Evolutionary conservation across 345 rosid genomes (phyloP).

Genomic region (Pistacia integerrima): DNA sequence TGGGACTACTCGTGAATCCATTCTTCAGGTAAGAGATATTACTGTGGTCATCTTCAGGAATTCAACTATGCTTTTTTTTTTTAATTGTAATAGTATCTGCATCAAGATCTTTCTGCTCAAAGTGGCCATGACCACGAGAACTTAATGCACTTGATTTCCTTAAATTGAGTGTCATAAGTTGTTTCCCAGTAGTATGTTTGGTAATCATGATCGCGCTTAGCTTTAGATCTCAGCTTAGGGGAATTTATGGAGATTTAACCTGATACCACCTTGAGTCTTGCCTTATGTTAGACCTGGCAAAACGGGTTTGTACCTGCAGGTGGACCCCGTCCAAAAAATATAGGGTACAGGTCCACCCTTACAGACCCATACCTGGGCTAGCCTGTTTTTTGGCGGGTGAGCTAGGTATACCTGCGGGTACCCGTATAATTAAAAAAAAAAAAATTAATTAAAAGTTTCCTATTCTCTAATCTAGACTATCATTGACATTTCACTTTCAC

Average conservation of each 20-base stretch:
- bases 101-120: not conserved
- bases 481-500: no score
- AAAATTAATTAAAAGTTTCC: no score
- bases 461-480: no score
- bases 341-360: no score
- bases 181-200: not conserved
- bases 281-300: not conserved
- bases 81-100: not conserved
- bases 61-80: not conserved
- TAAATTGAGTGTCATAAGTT: not conserved
- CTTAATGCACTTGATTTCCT: not conserved
- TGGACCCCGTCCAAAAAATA: no score
- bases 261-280: not conserved
- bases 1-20: conserved; percentile 62
- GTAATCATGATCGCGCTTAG: not conserved
- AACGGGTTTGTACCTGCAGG: no score
- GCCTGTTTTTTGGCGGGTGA: no score
- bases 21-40: conserved; percentile 65
- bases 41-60: not conserved
- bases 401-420: no score
- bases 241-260: not conserved
- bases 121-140: not conserved
- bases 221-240: not conserved
- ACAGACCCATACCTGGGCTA: no score
- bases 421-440: no score